Conservation (phyloP, 768 basidiomycete species). For the Astraeus odoratus region DNA sequence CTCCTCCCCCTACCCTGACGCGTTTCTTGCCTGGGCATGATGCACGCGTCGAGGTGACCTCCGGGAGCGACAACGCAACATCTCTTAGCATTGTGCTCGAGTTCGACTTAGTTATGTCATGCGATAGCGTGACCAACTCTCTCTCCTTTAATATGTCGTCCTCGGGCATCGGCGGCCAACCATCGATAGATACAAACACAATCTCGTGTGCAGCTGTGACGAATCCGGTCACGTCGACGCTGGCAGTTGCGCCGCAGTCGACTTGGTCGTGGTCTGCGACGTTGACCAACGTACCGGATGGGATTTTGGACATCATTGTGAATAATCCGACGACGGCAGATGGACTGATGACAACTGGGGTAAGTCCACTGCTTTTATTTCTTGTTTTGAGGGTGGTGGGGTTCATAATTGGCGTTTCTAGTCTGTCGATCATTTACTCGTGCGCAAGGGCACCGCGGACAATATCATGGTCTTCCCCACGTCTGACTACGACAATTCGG, state of each 20-base stretch:
- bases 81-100: slow-evolving; percentile 63
- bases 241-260: slow-evolving; percentile 53
- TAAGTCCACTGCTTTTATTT: slow-evolving; percentile 28
- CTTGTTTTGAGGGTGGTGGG: background rate
- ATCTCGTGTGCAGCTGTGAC: slow-evolving; percentile 42
- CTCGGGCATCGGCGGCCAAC: slow-evolving; percentile 51
- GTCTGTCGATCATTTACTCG: slow-evolving; percentile 67
- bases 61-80: slow-evolving; percentile 42
- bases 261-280: slow-evolving; percentile 72
- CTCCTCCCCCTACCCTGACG: slow-evolving; percentile 67
- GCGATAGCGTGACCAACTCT: slow-evolving; percentile 54
- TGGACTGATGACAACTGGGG: slow-evolving; percentile 45
- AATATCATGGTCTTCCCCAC: slow-evolving; percentile 88
- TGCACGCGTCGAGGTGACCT: slow-evolving; percentile 46
- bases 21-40: slow-evolving; percentile 86
- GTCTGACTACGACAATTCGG: slow-evolving; percentile 63
- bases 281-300: slow-evolving; percentile 70
- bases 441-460: slow-evolving; percentile 68
- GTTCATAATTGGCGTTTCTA: slow-evolving; percentile 19
- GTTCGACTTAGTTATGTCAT: slow-evolving; percentile 75
- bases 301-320: slow-evolving; percentile 69
- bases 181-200: slow-evolving; percentile 42
- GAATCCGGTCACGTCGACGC: slow-evolving; percentile 39
- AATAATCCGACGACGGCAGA: slow-evolving; percentile 42
- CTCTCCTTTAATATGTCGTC: slow-evolving; percentile 65